Conservation (phyloP, 305 asterid species). For the Fraxinus xanthoxyloides region DNA sequence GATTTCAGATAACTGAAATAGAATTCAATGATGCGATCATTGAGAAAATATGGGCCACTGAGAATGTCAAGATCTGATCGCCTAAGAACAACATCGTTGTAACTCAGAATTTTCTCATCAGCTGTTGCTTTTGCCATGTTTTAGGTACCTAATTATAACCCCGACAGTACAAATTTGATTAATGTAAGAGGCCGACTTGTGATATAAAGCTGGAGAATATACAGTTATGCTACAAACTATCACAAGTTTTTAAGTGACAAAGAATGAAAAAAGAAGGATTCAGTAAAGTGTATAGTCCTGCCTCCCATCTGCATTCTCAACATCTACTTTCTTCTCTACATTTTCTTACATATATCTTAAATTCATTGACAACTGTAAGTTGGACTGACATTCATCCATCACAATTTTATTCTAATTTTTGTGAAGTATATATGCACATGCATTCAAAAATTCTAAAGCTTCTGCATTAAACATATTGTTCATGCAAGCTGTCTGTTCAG, state of each 20-base stretch:
- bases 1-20: conserved; percentile 68
- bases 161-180: conserved; percentile 3
- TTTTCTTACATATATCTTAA: background rate
- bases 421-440: background rate
- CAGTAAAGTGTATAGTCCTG: background rate
- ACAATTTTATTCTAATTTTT: background rate
- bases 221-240: background rate
- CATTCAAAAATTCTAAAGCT: background rate
- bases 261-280: background rate
- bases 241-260: background rate
- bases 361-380: background rate
- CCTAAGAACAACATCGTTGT: conserved; percentile 69
- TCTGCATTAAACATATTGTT: background rate
- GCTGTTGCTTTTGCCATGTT: conserved; percentile 38
- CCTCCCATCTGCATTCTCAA: background rate
- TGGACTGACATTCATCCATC: background rate
- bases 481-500: background rate
- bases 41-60: conserved; percentile 62
- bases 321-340: background rate
- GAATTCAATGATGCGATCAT: conserved; percentile 83
- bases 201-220: background rate
- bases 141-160: conserved; percentile 11
- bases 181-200: background rate
- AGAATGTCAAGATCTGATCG: conserved; percentile 70
- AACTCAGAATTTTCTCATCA: conserved; percentile 70